phyloP scores from a whole-genome alignment of 345 rosid species.

The Acer yangbiense region DNA sequence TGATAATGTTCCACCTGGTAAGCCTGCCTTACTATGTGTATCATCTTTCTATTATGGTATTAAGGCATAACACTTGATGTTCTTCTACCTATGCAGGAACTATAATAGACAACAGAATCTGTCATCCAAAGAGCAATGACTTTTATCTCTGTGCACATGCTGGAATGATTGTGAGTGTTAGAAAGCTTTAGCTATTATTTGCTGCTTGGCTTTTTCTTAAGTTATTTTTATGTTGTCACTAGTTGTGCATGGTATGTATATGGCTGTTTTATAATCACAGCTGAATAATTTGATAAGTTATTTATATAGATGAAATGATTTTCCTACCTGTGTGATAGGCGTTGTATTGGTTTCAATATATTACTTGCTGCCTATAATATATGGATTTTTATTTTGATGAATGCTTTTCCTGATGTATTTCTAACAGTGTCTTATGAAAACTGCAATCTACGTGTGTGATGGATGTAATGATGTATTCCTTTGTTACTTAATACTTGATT shows the following conservation, averaged over 20 bases:
- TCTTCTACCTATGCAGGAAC: conserved; percentile 48
- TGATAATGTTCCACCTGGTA: conserved; percentile 90
- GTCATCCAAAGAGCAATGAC: conserved; percentile 79
- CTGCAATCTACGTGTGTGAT: background rate
- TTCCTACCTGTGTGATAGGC: background rate
- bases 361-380: too few species aligned
- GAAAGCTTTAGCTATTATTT: background rate
- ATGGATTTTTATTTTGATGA: too few species aligned
- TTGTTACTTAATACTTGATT: too few species aligned
- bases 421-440: background rate
- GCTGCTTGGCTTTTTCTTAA: background rate
- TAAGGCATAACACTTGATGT: background rate
- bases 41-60: background rate
- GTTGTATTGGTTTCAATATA: background rate
- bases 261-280: background rate
- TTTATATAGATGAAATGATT: too few species aligned
- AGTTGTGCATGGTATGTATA: background rate
- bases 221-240: background rate
- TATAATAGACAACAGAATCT: conserved; percentile 65
- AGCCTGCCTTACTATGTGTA: background rate
- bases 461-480: too few species aligned
- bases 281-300: background rate
- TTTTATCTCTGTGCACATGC: conserved; percentile 94
- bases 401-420: background rate
- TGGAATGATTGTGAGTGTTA: conserved; percentile 76